Conservation (phyloP, 305 asterid genomes). For the Fraxinus velutina region DNA sequence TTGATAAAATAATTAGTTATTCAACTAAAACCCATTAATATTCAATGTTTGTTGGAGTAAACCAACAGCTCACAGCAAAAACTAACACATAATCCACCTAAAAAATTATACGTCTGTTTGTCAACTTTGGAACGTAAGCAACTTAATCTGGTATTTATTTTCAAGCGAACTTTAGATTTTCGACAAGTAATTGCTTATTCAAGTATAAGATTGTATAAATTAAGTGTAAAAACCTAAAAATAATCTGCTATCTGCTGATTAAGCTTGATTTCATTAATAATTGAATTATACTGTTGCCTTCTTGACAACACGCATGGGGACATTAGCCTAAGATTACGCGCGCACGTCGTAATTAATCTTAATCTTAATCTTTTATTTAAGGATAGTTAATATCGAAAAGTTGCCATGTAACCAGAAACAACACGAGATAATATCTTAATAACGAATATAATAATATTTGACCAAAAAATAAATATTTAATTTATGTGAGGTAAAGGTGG, state of each 20-base stretch:
- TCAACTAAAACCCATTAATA: neutral
- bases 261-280: neutral
- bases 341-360: neutral
- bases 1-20: neutral
- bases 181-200: conserved; percentile 12
- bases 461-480: conserved; percentile 21
- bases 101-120: neutral
- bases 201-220: neutral
- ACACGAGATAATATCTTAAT: neutral
- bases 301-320: neutral
- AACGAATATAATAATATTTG: conserved; percentile 39
- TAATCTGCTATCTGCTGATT: neutral
- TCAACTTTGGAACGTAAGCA: neutral
- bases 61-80: conserved; percentile 29
- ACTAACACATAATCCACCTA: conserved; percentile 24
- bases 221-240: neutral
- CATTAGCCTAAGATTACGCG: neutral
- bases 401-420: neutral
- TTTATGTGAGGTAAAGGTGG: conserved; percentile 9
- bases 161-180: neutral
- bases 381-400: neutral
- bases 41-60: conserved; percentile 36
- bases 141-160: neutral
- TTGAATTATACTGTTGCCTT: conserved; percentile 1
- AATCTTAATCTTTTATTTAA: neutral